Conservation (phyloP, 1,284 basidiomycete species). For the Naganishia liquefaciens region DNA sequence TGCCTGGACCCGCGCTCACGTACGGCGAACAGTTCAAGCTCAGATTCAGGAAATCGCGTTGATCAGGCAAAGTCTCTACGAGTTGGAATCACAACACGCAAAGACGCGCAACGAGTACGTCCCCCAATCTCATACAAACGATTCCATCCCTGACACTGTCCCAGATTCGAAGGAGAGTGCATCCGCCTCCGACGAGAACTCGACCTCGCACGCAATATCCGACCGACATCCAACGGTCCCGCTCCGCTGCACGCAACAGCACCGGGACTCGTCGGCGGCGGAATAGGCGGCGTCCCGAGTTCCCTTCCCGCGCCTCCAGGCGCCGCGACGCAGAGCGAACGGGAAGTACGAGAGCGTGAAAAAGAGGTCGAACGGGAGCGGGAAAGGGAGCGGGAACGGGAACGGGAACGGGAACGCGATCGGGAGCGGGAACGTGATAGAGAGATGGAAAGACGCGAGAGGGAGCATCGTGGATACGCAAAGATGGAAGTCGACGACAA, state of each 20-base stretch:
- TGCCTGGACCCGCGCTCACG: background rate
- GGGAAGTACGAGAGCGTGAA: slow-evolving; percentile 48
- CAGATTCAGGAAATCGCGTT: slow-evolving; percentile 73
- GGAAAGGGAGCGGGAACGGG: background rate
- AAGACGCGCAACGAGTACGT: slow-evolving; percentile 66
- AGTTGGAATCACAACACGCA: slow-evolving; percentile 71
- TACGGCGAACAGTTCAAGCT: slow-evolving; percentile 59
- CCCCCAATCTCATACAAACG: background rate
- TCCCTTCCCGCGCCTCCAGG: slow-evolving; percentile 35
- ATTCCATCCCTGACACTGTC: background rate
- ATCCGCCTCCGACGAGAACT: slow-evolving; percentile 66
- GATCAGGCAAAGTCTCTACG: slow-evolving; percentile 72
- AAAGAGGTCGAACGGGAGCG: slow-evolving; percentile 38
- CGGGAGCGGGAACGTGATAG: slow-evolving; percentile 37
- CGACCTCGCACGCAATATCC: slow-evolving; percentile 55
- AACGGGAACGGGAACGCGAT: slow-evolving; percentile 37
- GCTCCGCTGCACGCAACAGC: slow-evolving; percentile 38
- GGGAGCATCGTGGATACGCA: slow-evolving; percentile 41
- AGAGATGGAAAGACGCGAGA: slow-evolving; percentile 36
- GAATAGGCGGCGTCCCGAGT: slow-evolving; percentile 30
- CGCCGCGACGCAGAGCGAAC: slow-evolving; percentile 35
- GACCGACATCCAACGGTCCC: slow-evolving; percentile 42
- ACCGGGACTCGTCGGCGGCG: slow-evolving; percentile 35
- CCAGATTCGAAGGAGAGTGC: slow-evolving; percentile 70
- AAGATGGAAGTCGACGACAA: slow-evolving; percentile 37